Percentiles rank a stretch among this genome's conserved stretches.
Evolutionary conservation across 1,284 basidiomycete genomes (phyloP).

Genomic region (Marasmius oreades): DNA sequence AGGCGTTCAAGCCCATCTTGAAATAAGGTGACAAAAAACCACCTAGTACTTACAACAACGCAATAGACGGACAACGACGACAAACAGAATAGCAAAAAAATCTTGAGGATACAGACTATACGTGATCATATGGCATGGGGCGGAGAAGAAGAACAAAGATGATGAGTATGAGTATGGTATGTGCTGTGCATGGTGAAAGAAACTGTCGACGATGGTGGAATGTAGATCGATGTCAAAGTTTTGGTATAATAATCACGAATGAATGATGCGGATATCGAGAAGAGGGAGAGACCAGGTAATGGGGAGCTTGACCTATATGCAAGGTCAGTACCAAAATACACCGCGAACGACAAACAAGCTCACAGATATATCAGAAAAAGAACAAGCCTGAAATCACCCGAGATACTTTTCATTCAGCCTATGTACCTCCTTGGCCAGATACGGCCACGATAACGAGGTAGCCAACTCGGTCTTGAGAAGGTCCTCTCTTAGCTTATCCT

Average conservation of each 20-base stretch:
- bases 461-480: conserved; percentile 53
- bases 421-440: conserved; percentile 75
- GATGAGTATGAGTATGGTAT: too few species aligned
- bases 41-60: too few species aligned
- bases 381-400: conserved; percentile 28
- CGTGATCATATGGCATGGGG: too few species aligned
- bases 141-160: too few species aligned
- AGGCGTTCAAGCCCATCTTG: too few species aligned
- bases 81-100: too few species aligned
- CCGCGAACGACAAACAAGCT: neutral
- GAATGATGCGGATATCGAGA: neutral
- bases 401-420: conserved; percentile 80
- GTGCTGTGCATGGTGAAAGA: too few species aligned
- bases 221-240: too few species aligned
- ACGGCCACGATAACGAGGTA: conserved; percentile 73
- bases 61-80: too few species aligned
- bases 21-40: too few species aligned
- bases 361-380: neutral
- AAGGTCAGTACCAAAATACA: neutral
- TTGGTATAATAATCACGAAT: neutral
- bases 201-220: too few species aligned
- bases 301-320: neutral
- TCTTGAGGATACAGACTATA: too few species aligned
- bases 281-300: neutral
- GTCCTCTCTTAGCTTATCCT: conserved; percentile 23